Percentiles rank a stretch among this genome's conserved stretches.
These are phyloP conservation scores for Pharnaceum exiguum DNA, from an alignment of 148 eudicot species.

Conservation along the genomic window DNA sequence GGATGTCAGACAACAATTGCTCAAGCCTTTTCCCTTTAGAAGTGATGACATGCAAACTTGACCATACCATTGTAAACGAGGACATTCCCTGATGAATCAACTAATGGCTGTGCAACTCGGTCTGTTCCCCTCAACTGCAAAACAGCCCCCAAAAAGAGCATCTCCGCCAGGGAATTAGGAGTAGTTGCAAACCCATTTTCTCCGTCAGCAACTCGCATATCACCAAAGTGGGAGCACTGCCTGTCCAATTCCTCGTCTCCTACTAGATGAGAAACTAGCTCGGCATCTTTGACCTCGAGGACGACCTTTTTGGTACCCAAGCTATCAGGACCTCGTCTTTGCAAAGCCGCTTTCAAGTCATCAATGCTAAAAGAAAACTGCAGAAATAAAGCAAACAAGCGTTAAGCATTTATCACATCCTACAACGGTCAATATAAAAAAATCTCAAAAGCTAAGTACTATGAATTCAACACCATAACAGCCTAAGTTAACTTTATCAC, in stretches of 20 bases:
- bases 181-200: conserved; percentile 16
- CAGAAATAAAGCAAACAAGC: conserved; percentile 1
- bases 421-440: background rate
- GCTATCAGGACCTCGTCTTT: conserved; percentile 89
- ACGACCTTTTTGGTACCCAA: conserved; percentile 49
- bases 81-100: conserved; percentile 64
- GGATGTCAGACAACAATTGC: background rate
- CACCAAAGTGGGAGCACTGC: conserved; percentile 7
- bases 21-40: conserved; percentile 1
- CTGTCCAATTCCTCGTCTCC: conserved; percentile 20
- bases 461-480: no score
- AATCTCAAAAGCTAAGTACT: no score
- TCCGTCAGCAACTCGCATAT: conserved; percentile 11
- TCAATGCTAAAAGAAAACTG: conserved; percentile 37
- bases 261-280: conserved; percentile 19
- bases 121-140: conserved; percentile 76
- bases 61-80: conserved; percentile 80
- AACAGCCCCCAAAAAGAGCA: conserved; percentile 69
- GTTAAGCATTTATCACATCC: conserved; percentile 5
- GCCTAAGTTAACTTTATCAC: no score
- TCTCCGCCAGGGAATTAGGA: conserved; percentile 27
- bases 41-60: background rate
- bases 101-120: conserved; percentile 67
- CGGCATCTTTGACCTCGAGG: conserved; percentile 24
- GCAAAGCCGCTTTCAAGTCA: conserved; percentile 58